phyloP scores from a whole-genome alignment of 2,329 filamentous ascomycete species.

The Fusarium sp. region DNA sequence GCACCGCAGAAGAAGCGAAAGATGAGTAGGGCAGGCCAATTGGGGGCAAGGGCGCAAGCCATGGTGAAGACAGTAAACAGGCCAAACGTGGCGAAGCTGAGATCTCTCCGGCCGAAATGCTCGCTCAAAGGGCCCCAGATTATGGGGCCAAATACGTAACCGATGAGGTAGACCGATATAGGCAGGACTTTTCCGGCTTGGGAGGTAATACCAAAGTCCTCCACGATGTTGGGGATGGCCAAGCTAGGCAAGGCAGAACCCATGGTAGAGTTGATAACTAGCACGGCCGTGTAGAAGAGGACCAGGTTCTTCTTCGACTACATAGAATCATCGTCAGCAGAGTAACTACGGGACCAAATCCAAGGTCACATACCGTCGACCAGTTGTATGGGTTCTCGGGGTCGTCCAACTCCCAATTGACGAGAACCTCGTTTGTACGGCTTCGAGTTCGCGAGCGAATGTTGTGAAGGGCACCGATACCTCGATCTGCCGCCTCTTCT shows the following conservation, averaged over 20 bases:
- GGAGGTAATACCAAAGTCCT: conserved; percentile 67
- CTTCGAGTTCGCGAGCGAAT: conserved; percentile 50
- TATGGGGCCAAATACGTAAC: conserved; percentile 71
- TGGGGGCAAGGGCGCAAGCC: conserved; percentile 66
- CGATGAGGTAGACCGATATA: conserved; percentile 72
- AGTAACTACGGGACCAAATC: background rate
- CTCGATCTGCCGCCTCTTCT: conserved; percentile 54
- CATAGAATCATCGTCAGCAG: background rate
- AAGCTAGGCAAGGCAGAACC: conserved; percentile 74
- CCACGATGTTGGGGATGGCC: conserved; percentile 67
- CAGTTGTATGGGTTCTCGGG: conserved; percentile 67
- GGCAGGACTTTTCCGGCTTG: conserved; percentile 62
- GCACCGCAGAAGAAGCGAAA: conserved; percentile 67
- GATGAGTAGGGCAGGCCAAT: conserved; percentile 63
- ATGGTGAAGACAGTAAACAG: conserved; percentile 65
- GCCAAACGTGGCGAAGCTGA: conserved; percentile 59
- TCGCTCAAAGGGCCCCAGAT: conserved; percentile 75
- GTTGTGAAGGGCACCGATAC: conserved; percentile 49
- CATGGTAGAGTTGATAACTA: conserved; percentile 76
- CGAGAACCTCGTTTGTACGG: conserved; percentile 48
- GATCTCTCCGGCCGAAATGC: conserved; percentile 67
- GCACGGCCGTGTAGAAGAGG: conserved; percentile 65
- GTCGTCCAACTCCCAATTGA: conserved; percentile 61
- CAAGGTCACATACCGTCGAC: conserved; percentile 49
- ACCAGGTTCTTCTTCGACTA: conserved; percentile 67